Base-by-base conservation (phyloP, 1,284 basidiomycete species). In the Sporisorium exsertum region DNA sequence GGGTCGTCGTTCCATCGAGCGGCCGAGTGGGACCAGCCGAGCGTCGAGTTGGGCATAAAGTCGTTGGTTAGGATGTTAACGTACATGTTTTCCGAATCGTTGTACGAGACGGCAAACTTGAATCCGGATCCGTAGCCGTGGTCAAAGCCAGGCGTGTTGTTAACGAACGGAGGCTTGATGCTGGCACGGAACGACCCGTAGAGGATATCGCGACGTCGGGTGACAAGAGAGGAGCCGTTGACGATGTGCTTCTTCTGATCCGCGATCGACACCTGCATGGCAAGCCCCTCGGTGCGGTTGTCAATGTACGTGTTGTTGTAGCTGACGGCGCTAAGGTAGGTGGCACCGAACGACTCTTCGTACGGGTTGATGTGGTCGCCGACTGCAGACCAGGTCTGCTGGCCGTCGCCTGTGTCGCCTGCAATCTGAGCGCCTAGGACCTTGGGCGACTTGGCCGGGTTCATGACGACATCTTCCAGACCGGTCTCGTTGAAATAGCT, bases 401-500 rank as follows among this genome's bases (percentile, higher is more conserved):
- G 64, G 7, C 70, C 78, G 18, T 59, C 52, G 35, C 78, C 75
- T 0, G 71, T 75, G 26, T 78, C 75, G 27, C 78, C 78, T 5
- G 64, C 66, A 2, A 47, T 52, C 16, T 20, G 16, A 7, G 13
- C 15, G 13, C 77, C 79, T n/a, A 72, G 51, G 40, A 64, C 33
- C 20, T 64, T 57, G 50, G 79, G 78, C 7, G 79, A 76, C 7
- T 47, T 46, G 32, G 51, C 61, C 3, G 77, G 76, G 51, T 75
- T 53, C 42, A 55, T 73, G 45, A 78, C 78, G n/a, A 80, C 58
- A 35, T 81, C 64, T 3, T 64, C 59, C 20, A 68, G 50, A 29
- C 69, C 78, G 6, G 76, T 65, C 52, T 82, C 80, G 78, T 82
- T 82, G 60, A 81, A 82, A 53, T 81, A 82, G 52, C 43, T 58